Evolutionary conservation across 2,329 filamentous ascomycete genomes (phyloP).

Genomic region (Alternaria arbusti): DNA sequence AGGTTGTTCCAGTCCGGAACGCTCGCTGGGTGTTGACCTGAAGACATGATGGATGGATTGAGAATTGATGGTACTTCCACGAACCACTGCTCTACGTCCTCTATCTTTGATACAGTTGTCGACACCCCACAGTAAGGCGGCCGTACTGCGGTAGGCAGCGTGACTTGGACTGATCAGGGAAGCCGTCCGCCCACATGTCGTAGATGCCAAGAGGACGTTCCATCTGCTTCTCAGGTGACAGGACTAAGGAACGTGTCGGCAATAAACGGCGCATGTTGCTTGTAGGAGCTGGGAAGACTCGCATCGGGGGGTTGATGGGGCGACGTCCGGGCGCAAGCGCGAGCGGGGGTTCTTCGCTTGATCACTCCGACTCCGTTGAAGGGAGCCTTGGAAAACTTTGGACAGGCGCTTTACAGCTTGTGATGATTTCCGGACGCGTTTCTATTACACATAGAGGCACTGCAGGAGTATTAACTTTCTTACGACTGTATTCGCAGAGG

Average conservation of each 20-base stretch:
- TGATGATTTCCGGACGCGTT: background rate
- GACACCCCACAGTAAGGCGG: conserved; percentile 3
- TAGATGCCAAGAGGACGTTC: conserved; percentile 16
- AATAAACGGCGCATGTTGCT: conserved; percentile 10
- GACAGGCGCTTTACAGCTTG: background rate
- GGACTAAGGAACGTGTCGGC: background rate
- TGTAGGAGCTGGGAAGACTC: background rate
- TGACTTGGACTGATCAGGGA: conserved; percentile 24
- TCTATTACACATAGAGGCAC: background rate
- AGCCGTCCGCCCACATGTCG: conserved; percentile 24
- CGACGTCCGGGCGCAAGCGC: conserved; percentile 9
- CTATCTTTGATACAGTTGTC: conserved; percentile 2
- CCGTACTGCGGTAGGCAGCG: background rate
- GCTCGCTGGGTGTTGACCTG: conserved; percentile 26
- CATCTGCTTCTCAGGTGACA: conserved; percentile 15
- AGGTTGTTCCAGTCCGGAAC: conserved; percentile 69
- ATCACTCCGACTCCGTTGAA: background rate
- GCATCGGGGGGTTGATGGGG: conserved; percentile 23
- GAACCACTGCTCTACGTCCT: background rate
- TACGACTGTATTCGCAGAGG: background rate
- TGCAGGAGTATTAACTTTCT: background rate
- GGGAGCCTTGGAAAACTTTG: background rate
- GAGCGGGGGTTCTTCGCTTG: conserved; percentile 5
- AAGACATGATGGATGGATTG: conserved; percentile 24
- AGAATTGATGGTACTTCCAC: background rate